These are phyloP conservation scores for Aspergillus nomiae DNA, from an alignment of 2,329 filamentous ascomycete species.

Conservation along the genomic window DNA sequence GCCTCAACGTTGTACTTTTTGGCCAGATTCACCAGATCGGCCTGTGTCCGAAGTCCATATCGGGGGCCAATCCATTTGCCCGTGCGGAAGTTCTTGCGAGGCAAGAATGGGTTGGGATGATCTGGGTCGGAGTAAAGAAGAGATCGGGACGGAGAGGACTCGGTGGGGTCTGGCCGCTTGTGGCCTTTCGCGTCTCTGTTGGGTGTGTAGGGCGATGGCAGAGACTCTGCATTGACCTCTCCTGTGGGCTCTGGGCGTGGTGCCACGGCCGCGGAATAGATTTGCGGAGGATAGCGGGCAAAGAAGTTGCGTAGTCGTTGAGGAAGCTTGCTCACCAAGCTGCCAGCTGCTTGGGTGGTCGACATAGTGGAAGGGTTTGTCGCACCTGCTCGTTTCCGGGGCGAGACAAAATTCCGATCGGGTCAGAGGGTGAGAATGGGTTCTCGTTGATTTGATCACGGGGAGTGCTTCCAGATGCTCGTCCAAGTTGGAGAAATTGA, in stretches of 20 bases:
- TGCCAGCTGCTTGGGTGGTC: constrained; percentile 22
- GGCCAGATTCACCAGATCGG: constrained; percentile 86
- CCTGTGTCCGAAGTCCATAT: constrained; percentile 83
- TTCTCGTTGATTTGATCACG: constrained; percentile 1
- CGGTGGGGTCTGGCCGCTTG: constrained; percentile 33
- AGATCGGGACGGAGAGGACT: constrained; percentile 34
- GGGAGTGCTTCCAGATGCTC: background rate
- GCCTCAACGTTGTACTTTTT: constrained; percentile 76
- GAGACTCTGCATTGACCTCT: constrained; percentile 18
- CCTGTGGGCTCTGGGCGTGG: constrained; percentile 22
- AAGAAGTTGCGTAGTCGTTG: constrained; percentile 82
- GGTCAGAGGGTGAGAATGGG: background rate
- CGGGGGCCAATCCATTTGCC: constrained; percentile 81
- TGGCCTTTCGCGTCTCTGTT: constrained; percentile 46
- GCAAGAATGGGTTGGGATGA: constrained; percentile 76
- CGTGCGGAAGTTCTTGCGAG: constrained; percentile 75
- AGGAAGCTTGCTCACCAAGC: constrained; percentile 57
- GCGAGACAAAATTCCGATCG: constrained; percentile 3
- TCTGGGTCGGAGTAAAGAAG: constrained; percentile 46
- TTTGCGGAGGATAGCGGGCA: constrained; percentile 77
- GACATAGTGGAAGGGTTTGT: constrained; percentile 16
- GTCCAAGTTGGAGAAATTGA: constrained; percentile 17
- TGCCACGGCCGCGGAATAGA: constrained; percentile 44
- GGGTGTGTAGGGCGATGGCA: constrained; percentile 43
- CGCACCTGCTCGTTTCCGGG: background rate